phyloP scores from a whole-genome alignment of 2,329 filamentous ascomycete species.

The Endothia cerciana region DNA sequence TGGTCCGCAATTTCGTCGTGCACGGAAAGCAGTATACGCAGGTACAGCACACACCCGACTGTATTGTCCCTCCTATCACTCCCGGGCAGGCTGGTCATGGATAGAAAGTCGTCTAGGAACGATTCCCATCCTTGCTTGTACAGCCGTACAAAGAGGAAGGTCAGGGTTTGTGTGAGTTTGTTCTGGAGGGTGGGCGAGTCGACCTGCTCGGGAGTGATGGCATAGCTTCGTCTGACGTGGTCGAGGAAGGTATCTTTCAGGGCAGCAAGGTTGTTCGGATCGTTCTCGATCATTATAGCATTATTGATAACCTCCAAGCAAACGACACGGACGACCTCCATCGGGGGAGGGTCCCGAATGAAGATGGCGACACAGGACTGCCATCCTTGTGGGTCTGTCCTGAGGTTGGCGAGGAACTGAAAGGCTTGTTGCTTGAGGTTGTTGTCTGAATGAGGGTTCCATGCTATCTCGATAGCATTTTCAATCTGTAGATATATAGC shows the following conservation, averaged over 20 bases:
- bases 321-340: constrained; percentile 85
- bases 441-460: constrained; percentile 76
- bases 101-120: constrained; percentile 89
- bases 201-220: constrained; percentile 57
- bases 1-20: constrained; percentile 98
- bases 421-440: constrained; percentile 80
- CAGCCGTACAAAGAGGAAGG: constrained; percentile 85
- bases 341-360: constrained; percentile 72
- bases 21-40: constrained; percentile 84
- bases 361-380: constrained; percentile 88
- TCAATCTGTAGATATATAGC: constrained; percentile 69
- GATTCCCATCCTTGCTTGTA: constrained; percentile 86
- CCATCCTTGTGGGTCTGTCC: constrained; percentile 83
- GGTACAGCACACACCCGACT: constrained; percentile 79
- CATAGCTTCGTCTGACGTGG: constrained; percentile 80
- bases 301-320: constrained; percentile 93
- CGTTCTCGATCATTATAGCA: constrained; percentile 81
- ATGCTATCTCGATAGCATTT: constrained; percentile 94
- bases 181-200: constrained; percentile 86
- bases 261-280: constrained; percentile 70
- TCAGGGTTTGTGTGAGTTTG: constrained; percentile 95
- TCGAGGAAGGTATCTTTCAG: constrained; percentile 81
- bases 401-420: constrained; percentile 77
- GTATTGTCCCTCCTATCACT: constrained; percentile 69
- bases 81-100: constrained; percentile 68